A percentile compares a stretch with the other conserved stretches of the same genome.
phyloP scores from a whole-genome alignment of 179 eudicot species.

The Beta macrorhiza region DNA sequence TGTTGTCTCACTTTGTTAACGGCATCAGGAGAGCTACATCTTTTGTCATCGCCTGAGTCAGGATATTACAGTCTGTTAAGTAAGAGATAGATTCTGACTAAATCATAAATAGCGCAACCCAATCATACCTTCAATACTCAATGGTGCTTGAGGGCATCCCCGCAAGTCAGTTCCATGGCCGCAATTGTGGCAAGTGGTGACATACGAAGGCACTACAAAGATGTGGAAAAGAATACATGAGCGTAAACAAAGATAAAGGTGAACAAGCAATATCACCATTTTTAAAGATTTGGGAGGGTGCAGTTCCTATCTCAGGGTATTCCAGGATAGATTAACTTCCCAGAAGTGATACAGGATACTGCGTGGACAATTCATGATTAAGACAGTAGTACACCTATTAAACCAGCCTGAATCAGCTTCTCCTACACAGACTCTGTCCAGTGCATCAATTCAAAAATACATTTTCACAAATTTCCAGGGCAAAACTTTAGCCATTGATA shows the following conservation, averaged over 20 bases:
- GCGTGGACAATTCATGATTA: neutral
- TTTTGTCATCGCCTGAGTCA: conserved; percentile 58
- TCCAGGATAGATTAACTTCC: neutral
- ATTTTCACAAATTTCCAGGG: no score
- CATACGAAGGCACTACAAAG: conserved; percentile 78
- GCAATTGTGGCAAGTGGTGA: conserved; percentile 78
- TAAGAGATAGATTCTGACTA: neutral
- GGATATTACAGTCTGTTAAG: conserved; percentile 3
- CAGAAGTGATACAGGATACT: neutral
- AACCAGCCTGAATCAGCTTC: neutral
- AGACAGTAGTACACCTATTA: neutral
- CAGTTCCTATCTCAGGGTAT: neutral
- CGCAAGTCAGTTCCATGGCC: conserved; percentile 96
- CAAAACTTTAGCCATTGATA: no score
- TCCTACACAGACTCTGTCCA: neutral
- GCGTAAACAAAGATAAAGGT: neutral
- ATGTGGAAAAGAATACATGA: neutral
- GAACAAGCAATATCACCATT: neutral
- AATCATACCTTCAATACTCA: conserved; percentile 71
- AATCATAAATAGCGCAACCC: neutral
- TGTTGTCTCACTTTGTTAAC: conserved; percentile 83
- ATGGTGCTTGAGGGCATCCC: conserved; percentile 92
- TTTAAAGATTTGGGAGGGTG: neutral
- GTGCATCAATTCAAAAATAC: neutral
- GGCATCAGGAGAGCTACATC: conserved; percentile 84